Evolutionary conservation across 352 stramenopile genomes (phyloP).

Genomic region (Thraustochytrium sp.): DNA sequence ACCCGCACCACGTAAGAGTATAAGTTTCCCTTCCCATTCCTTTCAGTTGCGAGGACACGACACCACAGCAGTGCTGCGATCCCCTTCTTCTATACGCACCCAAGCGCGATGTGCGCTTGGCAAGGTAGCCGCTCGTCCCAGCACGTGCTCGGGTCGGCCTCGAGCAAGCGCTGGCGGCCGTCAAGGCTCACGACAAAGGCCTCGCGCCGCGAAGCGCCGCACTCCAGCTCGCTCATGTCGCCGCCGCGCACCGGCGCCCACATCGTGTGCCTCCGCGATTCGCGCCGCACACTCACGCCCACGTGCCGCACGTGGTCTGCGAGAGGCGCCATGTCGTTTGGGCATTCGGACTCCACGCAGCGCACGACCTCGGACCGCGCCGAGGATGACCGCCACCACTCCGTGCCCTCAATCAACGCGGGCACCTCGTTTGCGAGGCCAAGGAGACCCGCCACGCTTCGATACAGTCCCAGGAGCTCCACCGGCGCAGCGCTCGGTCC

Average conservation of each 20-base stretch:
- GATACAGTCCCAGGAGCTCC: neutral
- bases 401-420: neutral
- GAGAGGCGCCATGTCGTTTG: slow-evolving; percentile 12
- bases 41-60: too few species aligned
- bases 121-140: too few species aligned
- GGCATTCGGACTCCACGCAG: slow-evolving; percentile 1
- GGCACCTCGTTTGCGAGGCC: neutral
- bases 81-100: too few species aligned
- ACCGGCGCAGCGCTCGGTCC: neutral
- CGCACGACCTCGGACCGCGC: neutral
- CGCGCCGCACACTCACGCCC: neutral
- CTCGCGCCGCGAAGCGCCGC: too few species aligned
- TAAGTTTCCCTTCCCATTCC: neutral
- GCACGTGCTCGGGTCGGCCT: too few species aligned
- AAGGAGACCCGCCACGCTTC: neutral
- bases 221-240: too few species aligned
- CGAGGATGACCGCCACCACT: neutral
- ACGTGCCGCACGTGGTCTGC: neutral
- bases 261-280: neutral
- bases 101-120: too few species aligned
- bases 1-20: neutral
- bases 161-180: too few species aligned
- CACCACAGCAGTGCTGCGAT: too few species aligned
- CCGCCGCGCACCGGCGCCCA: too few species aligned
- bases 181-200: too few species aligned